A percentile compares a stretch with the other conserved stretches of the same genome.
phyloP scores from a whole-genome alignment of 2,329 filamentous ascomycete species.

The Pyrenochaeta sp. region DNA sequence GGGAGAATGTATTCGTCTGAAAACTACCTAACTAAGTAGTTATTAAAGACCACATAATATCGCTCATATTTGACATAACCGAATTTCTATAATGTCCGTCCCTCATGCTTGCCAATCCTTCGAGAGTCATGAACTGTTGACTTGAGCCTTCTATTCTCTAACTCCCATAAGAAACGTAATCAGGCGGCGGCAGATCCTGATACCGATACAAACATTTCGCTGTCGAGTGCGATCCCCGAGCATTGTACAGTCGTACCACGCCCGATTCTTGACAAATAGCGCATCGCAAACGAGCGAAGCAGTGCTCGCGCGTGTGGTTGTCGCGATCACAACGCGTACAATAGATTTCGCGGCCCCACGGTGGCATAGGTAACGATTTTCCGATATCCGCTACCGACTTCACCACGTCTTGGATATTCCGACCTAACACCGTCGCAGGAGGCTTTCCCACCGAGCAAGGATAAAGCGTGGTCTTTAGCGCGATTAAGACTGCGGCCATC shows the following conservation, averaged over 20 bases:
- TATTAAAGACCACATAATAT: too few species aligned
- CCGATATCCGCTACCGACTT: constrained; percentile 3
- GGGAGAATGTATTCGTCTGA: too few species aligned
- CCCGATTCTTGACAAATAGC: not conserved
- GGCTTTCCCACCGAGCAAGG: not conserved
- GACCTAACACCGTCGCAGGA: constrained; percentile 1
- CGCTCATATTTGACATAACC: too few species aligned
- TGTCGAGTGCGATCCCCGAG: constrained; percentile 6
- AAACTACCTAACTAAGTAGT: too few species aligned
- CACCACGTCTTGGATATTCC: constrained; percentile 8
- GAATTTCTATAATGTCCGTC: too few species aligned
- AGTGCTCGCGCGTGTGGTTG: constrained; percentile 12
- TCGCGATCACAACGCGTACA: constrained; percentile 18
- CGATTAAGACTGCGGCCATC: constrained; percentile 21
- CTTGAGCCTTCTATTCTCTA: not conserved
- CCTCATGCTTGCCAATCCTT: too few species aligned
- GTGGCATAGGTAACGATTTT: constrained; percentile 4
- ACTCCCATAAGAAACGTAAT: not conserved
- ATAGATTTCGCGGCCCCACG: constrained; percentile 10
- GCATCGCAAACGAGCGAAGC: not conserved
- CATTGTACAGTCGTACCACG: not conserved
- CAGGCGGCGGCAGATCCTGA: not conserved
- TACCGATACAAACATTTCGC: constrained; percentile 12
- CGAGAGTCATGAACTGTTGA: not conserved
- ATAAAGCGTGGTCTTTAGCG: constrained; percentile 13